Base-by-base conservation (phyloP, 257 asterid genomes). In the Solanum sitiens region DNA sequence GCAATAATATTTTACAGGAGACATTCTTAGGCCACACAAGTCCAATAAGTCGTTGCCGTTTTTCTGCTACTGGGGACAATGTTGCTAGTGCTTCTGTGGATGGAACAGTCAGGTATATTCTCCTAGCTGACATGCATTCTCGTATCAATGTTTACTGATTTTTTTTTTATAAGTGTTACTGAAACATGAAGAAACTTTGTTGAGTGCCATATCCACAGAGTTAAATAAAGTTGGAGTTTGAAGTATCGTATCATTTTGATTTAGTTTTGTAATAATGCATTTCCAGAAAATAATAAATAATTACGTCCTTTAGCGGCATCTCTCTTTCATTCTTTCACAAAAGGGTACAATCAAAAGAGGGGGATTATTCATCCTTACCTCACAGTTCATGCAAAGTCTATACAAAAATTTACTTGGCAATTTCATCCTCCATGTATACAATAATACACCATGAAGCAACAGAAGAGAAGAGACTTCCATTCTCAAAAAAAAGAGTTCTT, bases 21-120 rank as follows among this genome's bases (percentile, higher is more conserved):
- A 93, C 98, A 89, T 97, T 95, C 92, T 89, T 97, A 90, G 99
- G 98, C 88, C 99, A 97, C 91, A 95, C 99, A 90, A 95, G 98
- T 93, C 98, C 99, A 84, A 97, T 97, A 91, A 95, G 93, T 88
- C 89, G 96, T 76, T 94, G 98, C 92, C 98, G 98, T 88, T 97
- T 97, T 91, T 97, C 99, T 90, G 93, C 98, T 86, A 93, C 98
- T 82, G 99, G 98, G 42, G 96, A 97, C 91, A 97, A 95, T 89
- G 96, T 97, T 87, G 98, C 99, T 37, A 97, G 98, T 92, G 97
- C 99, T 89, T 97, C 99, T 90, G 86, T 90, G 87, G 99, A 97
- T 91, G 99, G 99, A 89, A 95, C 98, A 21, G 99, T 95, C 91
- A 95, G 99, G 99, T 92, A 71, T 72, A 44, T 71, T 50, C 50